phyloP scores from a whole-genome alignment of 148 eudicot genomes.

The Chenopodium formosanum region DNA sequence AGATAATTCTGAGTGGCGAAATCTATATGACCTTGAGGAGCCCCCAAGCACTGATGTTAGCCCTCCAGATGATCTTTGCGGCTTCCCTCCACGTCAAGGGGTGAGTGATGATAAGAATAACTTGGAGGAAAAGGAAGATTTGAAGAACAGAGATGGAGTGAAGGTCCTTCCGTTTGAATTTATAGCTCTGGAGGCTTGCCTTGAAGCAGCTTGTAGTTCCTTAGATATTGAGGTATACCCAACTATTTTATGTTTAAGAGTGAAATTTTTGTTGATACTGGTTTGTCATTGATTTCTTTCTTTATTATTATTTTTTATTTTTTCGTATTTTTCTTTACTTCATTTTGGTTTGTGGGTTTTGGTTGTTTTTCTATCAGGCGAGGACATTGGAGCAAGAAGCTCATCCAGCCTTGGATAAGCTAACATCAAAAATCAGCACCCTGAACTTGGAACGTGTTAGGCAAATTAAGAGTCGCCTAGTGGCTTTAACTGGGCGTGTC shows the following conservation, averaged over 20 bases:
- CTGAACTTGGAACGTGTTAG: conserved; percentile 97
- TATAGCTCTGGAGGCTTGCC: conserved; percentile 94
- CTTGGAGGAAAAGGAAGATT: conserved; percentile 56
- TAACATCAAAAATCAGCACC: conserved; percentile 94
- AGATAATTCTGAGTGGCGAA: conserved; percentile 56
- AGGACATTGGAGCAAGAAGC: conserved; percentile 98
- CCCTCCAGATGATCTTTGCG: conserved; percentile 49
- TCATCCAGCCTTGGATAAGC: conserved; percentile 96
- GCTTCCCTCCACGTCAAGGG: conserved; percentile 48
- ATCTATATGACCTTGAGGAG: conserved; percentile 74
- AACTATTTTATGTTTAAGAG: not conserved
- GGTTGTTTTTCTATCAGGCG: conserved; percentile 50
- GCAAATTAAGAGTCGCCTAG: conserved; percentile 94
- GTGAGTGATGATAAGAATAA: conserved; percentile 41
- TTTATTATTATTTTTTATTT: conserved; percentile 4
- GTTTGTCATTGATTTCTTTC: not conserved
- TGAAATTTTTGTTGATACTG: not conserved
- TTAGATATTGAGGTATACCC: conserved; percentile 74
- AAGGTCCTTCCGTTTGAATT: conserved; percentile 96
- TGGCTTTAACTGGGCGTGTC: conserved; percentile 97
- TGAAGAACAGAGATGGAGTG: conserved; percentile 63
- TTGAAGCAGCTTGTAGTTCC: conserved; percentile 91
- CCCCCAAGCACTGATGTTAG: conserved; percentile 51
- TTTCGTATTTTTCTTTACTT: not conserved
- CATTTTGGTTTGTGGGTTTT: conserved; percentile 5